Conservation (phyloP, 257 asterid genomes). For the Craterostigma plantagineum region DNA sequence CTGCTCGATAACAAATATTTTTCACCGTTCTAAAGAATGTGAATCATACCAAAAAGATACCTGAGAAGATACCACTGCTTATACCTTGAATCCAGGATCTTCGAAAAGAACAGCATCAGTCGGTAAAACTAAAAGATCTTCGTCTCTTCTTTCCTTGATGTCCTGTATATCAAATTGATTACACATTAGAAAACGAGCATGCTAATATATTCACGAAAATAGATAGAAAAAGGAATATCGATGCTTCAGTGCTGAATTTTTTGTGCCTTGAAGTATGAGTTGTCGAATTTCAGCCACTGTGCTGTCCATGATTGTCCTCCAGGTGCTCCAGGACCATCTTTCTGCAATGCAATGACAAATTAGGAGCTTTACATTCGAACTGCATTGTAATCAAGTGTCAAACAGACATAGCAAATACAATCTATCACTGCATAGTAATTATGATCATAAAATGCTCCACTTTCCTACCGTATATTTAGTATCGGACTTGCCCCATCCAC, state of each 20-base stretch:
- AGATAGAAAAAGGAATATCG: not conserved
- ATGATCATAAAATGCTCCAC: no score
- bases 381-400: not conserved
- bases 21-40: conserved; percentile 10
- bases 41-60: conserved; percentile 3
- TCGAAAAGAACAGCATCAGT: conserved; percentile 92
- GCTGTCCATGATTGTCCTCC: conserved; percentile 99
- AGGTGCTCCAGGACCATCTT: conserved; percentile 96
- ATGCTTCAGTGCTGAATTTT: not conserved
- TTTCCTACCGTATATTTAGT: conserved; percentile 68
- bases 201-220: not conserved
- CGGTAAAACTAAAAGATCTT: conserved; percentile 80
- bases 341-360: conserved; percentile 33
- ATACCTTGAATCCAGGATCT: conserved; percentile 91
- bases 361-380: not conserved
- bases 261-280: conserved; percentile 79
- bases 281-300: conserved; percentile 89
- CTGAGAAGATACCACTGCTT: not conserved
- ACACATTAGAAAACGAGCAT: conserved; percentile 9
- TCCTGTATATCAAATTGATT: conserved; percentile 33
- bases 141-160: conserved; percentile 68
- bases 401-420: not conserved
- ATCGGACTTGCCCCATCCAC: conserved; percentile 99
- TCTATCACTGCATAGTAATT: no score
- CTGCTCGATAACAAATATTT: conserved; percentile 14